phyloP scores from a whole-genome alignment of 129 eudicot species.

The Helianthus tuberosus region DNA sequence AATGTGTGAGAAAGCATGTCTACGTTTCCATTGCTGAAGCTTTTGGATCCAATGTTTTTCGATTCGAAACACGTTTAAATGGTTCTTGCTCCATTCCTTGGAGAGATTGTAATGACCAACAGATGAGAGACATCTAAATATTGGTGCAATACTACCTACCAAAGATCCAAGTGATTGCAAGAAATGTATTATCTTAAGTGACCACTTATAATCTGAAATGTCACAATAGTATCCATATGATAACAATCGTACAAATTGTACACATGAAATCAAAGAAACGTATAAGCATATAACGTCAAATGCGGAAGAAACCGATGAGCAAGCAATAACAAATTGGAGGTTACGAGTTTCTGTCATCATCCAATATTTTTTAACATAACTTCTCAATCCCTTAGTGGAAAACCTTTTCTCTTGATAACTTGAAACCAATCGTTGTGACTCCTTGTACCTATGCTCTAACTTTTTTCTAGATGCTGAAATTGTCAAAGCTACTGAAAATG shows the following conservation, averaged over 20 bases:
- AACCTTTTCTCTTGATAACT: background rate
- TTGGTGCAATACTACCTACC: background rate
- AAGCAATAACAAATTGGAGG: background rate
- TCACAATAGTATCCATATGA: too few relatives aligned
- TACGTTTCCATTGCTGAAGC: background rate
- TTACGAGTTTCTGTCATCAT: conserved; percentile 6
- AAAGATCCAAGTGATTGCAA: too few relatives aligned
- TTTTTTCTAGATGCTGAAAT: too few relatives aligned
- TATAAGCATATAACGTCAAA: too few relatives aligned
- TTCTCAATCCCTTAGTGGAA: background rate
- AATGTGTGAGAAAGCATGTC: background rate
- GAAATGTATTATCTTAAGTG: background rate
- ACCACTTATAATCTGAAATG: background rate
- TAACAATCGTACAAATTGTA: too few relatives aligned
- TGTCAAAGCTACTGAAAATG: too few relatives aligned
- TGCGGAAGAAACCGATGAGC: too few relatives aligned
- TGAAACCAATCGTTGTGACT: too few relatives aligned
- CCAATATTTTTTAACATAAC: conserved; percentile 3
- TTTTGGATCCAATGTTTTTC: background rate
- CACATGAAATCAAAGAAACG: too few relatives aligned
- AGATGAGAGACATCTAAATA: background rate
- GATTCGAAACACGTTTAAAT: background rate
- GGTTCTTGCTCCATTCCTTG: background rate
- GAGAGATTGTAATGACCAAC: background rate
- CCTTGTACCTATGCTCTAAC: too few relatives aligned